These are phyloP conservation scores for Saturnispora saitoi DNA, from an alignment of 805 yeast species.

Conservation along the genomic window DNA sequence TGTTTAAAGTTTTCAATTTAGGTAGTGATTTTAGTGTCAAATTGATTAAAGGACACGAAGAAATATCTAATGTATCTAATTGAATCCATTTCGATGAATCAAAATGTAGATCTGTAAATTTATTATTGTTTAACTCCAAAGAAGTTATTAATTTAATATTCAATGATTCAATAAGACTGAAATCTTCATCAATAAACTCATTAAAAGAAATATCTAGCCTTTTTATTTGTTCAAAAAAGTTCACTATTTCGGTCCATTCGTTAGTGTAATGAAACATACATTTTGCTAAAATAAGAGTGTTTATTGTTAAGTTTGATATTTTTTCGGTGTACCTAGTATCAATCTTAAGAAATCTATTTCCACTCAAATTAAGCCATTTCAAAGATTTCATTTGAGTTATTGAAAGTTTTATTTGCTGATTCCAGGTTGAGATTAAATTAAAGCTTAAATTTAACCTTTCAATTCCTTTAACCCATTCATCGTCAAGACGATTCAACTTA, in stretches of 20 bases:
- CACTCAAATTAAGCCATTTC: constrained; percentile 39
- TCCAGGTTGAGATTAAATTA: constrained; percentile 2
- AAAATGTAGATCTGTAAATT: not conserved
- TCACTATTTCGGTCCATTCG: not conserved
- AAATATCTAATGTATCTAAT: not conserved
- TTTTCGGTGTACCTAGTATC: not conserved
- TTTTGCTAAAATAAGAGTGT: not conserved
- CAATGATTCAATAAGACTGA: not conserved
- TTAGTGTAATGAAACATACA: constrained; percentile 1
- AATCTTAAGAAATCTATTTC: constrained; percentile 35
- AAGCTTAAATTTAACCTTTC: constrained; percentile 8
- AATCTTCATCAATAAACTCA: constrained; percentile 9
- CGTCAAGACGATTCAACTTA: constrained; percentile 34
- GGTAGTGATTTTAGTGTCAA: not conserved
- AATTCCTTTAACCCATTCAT: constrained; percentile 26
- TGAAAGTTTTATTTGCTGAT: not conserved
- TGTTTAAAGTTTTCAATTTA: constrained; percentile 22
- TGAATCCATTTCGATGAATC: not conserved
- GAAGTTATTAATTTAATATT: not conserved
- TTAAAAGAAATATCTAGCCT: constrained; percentile 17
- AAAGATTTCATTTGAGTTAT: constrained; percentile 37
- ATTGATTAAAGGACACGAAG: not conserved
- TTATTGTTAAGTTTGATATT: not conserved
- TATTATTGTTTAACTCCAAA: constrained; percentile 1
- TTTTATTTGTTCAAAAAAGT: constrained; percentile 40